Conservation (phyloP, 2,329 filamentous ascomycete species). For the Trichoderma semiorbis region DNA sequence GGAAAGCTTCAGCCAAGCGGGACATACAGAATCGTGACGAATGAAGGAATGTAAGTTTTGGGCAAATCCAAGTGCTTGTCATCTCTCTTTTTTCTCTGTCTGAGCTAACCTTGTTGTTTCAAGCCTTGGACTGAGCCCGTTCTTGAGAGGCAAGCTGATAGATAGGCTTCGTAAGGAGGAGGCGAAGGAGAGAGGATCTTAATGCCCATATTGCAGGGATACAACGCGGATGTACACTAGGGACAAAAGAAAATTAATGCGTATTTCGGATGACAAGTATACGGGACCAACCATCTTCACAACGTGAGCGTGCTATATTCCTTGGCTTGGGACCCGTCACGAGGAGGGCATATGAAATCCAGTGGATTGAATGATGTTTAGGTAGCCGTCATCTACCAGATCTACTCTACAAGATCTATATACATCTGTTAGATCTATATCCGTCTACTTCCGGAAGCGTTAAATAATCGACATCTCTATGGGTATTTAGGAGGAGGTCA, state of each 20-base stretch:
- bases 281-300: too few relatives aligned
- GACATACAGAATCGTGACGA: conserved; percentile 62
- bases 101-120: not conserved
- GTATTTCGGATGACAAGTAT: not conserved
- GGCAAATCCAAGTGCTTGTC: not conserved
- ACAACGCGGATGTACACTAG: not conserved
- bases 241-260: not conserved
- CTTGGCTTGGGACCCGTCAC: too few relatives aligned
- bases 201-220: conserved; percentile 21
- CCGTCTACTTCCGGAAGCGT: not conserved
- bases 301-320: too few relatives aligned
- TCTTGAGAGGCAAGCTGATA: conserved; percentile 51
- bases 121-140: conserved; percentile 37
- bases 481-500: not conserved
- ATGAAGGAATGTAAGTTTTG: conserved; percentile 61
- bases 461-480: not conserved
- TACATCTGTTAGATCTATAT: too few relatives aligned
- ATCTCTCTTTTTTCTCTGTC: too few relatives aligned
- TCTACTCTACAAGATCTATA: too few relatives aligned
- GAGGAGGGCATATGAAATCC: too few relatives aligned
- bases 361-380: too few relatives aligned
- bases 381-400: too few relatives aligned
- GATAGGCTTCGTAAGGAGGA: conserved; percentile 53
- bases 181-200: conserved; percentile 32
- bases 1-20: conserved; percentile 58